These are phyloP conservation scores for Oleoguttula mirabilis DNA, from an alignment of 495 filamentous ascomycete genomes.

Conservation along the genomic window DNA sequence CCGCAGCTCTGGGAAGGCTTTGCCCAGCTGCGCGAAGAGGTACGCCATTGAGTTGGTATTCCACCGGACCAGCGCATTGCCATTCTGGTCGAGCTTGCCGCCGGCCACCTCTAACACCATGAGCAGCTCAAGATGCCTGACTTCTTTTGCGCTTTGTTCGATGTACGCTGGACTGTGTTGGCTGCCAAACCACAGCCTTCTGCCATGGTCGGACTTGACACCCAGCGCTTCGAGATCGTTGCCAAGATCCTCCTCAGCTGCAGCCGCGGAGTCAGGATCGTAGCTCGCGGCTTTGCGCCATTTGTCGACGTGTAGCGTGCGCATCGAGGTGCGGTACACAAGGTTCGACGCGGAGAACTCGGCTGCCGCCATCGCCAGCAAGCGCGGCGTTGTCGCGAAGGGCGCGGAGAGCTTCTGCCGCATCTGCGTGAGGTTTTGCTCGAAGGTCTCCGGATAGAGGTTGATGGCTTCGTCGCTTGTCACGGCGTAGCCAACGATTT, in stretches of 20 bases:
- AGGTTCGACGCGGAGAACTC: neutral
- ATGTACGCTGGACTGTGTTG: too few relatives aligned
- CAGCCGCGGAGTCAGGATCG: too few relatives aligned
- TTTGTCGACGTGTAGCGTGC: neutral
- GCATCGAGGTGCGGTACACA: neutral
- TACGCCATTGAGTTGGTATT: too few relatives aligned
- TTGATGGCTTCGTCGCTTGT: slow-evolving; percentile 1
- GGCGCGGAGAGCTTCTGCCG: neutral
- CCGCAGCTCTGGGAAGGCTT: neutral
- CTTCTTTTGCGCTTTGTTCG: neutral
- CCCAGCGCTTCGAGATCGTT: too few relatives aligned
- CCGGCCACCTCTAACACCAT: too few relatives aligned
- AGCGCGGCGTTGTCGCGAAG: neutral
- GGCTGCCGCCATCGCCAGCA: neutral
- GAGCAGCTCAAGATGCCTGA: slow-evolving; percentile 1
- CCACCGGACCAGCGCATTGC: neutral
- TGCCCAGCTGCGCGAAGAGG: neutral
- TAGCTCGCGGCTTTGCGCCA: neutral
- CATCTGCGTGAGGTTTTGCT: neutral
- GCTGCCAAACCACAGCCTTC: too few relatives aligned
- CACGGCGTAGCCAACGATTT: neutral
- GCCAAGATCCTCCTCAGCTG: too few relatives aligned
- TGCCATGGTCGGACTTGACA: neutral
- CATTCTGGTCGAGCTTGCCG: neutral
- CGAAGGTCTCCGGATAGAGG: neutral